Evolutionary conservation across 306 rosid species (phyloP).

Genomic region (Trichosanthes truncata): DNA sequence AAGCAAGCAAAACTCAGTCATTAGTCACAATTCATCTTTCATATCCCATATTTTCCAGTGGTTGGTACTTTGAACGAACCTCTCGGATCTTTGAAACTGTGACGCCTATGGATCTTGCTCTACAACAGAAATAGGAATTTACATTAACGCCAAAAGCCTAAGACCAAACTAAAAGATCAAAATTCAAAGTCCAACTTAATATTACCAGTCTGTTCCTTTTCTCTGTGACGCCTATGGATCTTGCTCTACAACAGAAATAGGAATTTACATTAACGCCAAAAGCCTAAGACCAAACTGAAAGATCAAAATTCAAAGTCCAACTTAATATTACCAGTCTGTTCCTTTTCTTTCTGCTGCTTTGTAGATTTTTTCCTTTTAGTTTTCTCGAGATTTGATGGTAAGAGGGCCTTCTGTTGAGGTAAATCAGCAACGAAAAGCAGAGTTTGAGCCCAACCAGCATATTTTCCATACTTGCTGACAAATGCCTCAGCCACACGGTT

Average conservation of each 20-base stretch:
- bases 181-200: not conserved
- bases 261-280: not conserved
- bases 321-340: not conserved
- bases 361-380: conserved; percentile 25
- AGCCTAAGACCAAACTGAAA: not conserved
- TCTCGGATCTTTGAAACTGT: not conserved
- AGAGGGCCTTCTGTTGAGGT: conserved; percentile 63
- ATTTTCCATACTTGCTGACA: conserved; percentile 70
- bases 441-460: conserved; percentile 99
- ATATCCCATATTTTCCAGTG: not conserved
- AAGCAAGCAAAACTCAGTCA: not conserved
- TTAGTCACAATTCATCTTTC: not conserved
- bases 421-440: conserved; percentile 81
- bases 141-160: not conserved
- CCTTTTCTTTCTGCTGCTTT: conserved; percentile 22
- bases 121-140: not conserved
- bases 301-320: not conserved
- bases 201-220: too few relatives aligned
- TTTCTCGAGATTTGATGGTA: conserved; percentile 39
- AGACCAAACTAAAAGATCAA: not conserved
- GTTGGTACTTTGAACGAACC: not conserved
- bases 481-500: conserved; percentile 81
- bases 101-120: not conserved
- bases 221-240: not conserved
- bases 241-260: not conserved